Base-by-base conservation (phyloP, 129 eudicot species). In the Erigeron canadensis region DNA sequence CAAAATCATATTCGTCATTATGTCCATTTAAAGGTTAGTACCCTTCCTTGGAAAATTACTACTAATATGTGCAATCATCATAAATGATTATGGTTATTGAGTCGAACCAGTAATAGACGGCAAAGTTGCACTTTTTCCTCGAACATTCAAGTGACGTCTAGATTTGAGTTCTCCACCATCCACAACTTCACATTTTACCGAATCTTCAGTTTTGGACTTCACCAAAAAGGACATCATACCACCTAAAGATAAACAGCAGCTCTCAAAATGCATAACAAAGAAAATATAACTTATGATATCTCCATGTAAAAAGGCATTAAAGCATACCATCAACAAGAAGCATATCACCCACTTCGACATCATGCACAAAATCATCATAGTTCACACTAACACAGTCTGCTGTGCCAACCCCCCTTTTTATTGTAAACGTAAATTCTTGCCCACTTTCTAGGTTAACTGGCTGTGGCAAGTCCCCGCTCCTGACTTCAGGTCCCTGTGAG, bases 101-200 rank as follows among this genome's bases (percentile, higher is more conserved):
- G 70, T 41, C 89, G 62, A 72, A 93, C 98, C 98, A 50, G 98
- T 93, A 45, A 93, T 93, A 50, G 98, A 93, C 17, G 98, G 95
- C 44, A 93, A 81, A 65, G 98, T 93, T 59, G 98, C 98, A 84
- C 98, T 93, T 82, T 93, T 93, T 50, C 98, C 98, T 75, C 93
- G 78, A 71, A 93, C 98, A 70, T 93, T 93, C 37, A 93, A 79
- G 81, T 93, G 98, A 7, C 98, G 80, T 67, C 98, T 86, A 5
- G 98, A 93, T 81, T 93, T 93, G 37, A 93, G 98, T 80, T 89
- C 96, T 69, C 98, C 98, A 11, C 98, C 98, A 82, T 93, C 98
- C 73, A 93, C 87, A 78, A 93, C 98, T 81, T 89, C 98, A 81
- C 98, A 93, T 70, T 85, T 93, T 61, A 93, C 98, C 9, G 90